These are phyloP conservation scores for Nicotiana noctiflora DNA, from an alignment of 257 asterid genomes.

Conservation along the genomic window DNA sequence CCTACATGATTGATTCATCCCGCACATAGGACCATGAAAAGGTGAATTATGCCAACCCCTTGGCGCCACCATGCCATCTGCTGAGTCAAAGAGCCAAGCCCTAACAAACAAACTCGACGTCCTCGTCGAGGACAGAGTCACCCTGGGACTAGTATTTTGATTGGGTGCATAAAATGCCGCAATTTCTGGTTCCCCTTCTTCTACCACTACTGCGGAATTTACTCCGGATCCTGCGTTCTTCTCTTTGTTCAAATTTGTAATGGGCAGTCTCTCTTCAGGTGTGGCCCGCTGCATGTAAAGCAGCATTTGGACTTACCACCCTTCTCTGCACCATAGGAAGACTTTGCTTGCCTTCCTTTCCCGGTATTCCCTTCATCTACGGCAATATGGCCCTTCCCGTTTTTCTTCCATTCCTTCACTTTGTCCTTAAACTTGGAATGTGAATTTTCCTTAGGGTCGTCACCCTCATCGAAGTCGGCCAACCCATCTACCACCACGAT, in stretches of 20 bases:
- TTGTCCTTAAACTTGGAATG: no score
- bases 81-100: not conserved
- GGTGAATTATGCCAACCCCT: not conserved
- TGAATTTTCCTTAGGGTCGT: no score
- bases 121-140: not conserved
- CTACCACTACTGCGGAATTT: not conserved
- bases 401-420: no score
- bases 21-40: not conserved
- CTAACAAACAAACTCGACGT: not conserved
- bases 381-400: not conserved
- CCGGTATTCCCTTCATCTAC: not conserved
- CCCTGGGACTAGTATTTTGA: no score
- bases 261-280: not conserved
- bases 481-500: no score
- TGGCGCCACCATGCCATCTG: not conserved
- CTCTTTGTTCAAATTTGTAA: not conserved
- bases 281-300: not conserved
- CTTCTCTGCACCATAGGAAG: no score
- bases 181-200: no score
- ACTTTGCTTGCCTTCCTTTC: not conserved
- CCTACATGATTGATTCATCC: no score
- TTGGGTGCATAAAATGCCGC: no score
- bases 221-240: no score
- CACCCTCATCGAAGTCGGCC: no score
- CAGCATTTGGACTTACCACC: not conserved